Base-by-base conservation (phyloP, 2,329 filamentous ascomycete species). In the Fusarium aywerte region DNA sequence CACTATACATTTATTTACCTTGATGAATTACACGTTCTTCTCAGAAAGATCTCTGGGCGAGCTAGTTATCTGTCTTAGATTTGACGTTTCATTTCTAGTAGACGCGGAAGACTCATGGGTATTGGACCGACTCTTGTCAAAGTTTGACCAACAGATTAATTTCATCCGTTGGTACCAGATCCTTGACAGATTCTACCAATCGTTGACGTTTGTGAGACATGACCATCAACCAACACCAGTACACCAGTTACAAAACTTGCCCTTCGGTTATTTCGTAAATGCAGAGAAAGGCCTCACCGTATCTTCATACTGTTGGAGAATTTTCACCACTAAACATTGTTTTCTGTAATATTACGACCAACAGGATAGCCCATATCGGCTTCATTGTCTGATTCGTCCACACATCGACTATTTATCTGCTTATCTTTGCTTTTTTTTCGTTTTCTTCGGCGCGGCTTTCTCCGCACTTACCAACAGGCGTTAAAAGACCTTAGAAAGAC, bases 201-300 rank as follows among this genome's bases (percentile, higher is more conserved):
- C 38, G 44, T 12, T 51, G 12, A 7, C 32, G 15, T 11, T 20
- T 20, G 4, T 36, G 20, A 18, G 12, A 25, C 33, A 36, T 20
- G n/a, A 9, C 13, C n/a, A 20, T 31, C 20, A 11, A 10, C 21
- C 38, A 60, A 23, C 25, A 10, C 36, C 39, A 20, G 31, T 47
- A 32, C 48, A 44, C n/a, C n/a, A n/a, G n/a, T 7, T 27, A 27
- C 27, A 27, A 23, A 43, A 29, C 40, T 29, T 18, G 7, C 11
- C 13, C 40, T 60, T 38, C 16, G 44, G 55, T 21, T 13, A 61
- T 39, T n/a, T 48, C 58, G 58, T 56, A 62, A 48, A 40, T 57
- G 59, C 59, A 33, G 35, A 42, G 45, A 29, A 62, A 62, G 40
- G 36, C 59, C 58, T 43, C 49, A 43, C 33, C 18, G 32, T 44